Base-by-base conservation (phyloP, 2,329 filamentous ascomycete genomes). In the Ceratocystis cubensis region DNA sequence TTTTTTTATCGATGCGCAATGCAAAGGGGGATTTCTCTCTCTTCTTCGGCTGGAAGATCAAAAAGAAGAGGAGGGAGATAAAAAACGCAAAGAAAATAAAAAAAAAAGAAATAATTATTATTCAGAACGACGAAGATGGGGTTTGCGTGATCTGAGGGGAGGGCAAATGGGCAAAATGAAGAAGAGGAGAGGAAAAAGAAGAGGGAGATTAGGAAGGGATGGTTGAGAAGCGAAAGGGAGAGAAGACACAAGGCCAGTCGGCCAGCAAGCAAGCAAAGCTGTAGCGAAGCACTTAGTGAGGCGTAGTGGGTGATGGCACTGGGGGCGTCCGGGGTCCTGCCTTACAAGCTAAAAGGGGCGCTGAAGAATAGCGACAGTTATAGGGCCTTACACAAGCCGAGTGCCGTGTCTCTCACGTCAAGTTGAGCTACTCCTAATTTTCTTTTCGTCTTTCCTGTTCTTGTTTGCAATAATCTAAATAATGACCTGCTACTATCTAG, bases 91-190 rank as follows among this genome's bases (percentile, higher is more conserved):
- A 30, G 20, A 50, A 65, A 41, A 62, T 44, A 65, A 41, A 45
- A 61, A 61, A 65, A 61, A 65, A 61, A 45, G 45, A 33, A 61
- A 44, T 50, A 61, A 56, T 53, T 66, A 66, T 66, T 50, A 56
- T 45, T 41, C 61, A 66, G 46, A 41, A 56, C 45, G 65, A 61
- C 64, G 65, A 63, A 33, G 53, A 45, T 15, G 46, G 44, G 13
- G 37, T 41, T 66, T 44, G 63, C 8, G 45, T 53, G 56, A 59
- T 59, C 56, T 37, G 56, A 41, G 37, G 37, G 37, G 37, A 15
- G 28, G 56, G 64, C 64, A 65, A 62, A 63, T 65, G 45, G 57
- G 63, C 61, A 30, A 59, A 53, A 63, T 56, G 59, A 63, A 48
- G 44, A 56, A 33, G 56, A 61, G 28, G 37, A 67, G 62, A 57